Percentiles rank a stretch among this genome's conserved stretches.
Evolutionary conservation across 306 rosid species (phyloP).

Genomic region (peach (Prunus persica)): DNA sequence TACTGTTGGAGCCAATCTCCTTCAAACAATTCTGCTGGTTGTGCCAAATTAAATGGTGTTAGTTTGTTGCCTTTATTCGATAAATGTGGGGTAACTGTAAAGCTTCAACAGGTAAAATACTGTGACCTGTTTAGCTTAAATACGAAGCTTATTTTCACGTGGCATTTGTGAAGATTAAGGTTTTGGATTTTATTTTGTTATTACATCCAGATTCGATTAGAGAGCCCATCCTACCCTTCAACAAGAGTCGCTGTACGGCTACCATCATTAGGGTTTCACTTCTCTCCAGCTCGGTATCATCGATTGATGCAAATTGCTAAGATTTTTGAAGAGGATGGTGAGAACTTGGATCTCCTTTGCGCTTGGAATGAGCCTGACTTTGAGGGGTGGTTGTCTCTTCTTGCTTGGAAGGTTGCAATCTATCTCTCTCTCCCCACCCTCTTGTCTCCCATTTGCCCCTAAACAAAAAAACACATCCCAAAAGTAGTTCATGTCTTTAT

Average conservation of each 20-base stretch:
- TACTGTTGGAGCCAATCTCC: constrained; percentile 67
- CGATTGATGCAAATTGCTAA: constrained; percentile 80
- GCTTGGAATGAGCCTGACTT: constrained; percentile 93
- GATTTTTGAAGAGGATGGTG: constrained; percentile 72
- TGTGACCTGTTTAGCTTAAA: constrained; percentile 13
- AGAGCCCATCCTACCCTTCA: constrained; percentile 72
- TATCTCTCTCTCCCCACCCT: background rate
- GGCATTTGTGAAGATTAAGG: constrained; percentile 4
- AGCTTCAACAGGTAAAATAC: constrained; percentile 73
- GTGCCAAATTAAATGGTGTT: constrained; percentile 29
- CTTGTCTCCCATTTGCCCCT: background rate
- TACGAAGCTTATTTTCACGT: background rate
- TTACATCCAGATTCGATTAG: constrained; percentile 60
- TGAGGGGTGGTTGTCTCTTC: constrained; percentile 88
- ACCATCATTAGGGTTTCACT: constrained; percentile 86
- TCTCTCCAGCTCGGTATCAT: constrained; percentile 97
- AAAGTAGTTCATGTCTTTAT: constrained; percentile 1
- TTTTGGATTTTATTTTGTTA: constrained; percentile 14
- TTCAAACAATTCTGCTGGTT: constrained; percentile 32
- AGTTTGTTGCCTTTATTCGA: constrained; percentile 78
- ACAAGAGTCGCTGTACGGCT: constrained; percentile 78
- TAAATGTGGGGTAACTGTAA: constrained; percentile 73
- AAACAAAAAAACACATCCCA: background rate
- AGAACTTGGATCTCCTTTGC: constrained; percentile 48
- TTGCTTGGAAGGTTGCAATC: constrained; percentile 68